A percentile compares a stretch with the other conserved stretches of the same genome.
Conservation (phyloP, 2,329 filamentous ascomycete species). For the Hawksworthiomyces lignivorus region DNA sequence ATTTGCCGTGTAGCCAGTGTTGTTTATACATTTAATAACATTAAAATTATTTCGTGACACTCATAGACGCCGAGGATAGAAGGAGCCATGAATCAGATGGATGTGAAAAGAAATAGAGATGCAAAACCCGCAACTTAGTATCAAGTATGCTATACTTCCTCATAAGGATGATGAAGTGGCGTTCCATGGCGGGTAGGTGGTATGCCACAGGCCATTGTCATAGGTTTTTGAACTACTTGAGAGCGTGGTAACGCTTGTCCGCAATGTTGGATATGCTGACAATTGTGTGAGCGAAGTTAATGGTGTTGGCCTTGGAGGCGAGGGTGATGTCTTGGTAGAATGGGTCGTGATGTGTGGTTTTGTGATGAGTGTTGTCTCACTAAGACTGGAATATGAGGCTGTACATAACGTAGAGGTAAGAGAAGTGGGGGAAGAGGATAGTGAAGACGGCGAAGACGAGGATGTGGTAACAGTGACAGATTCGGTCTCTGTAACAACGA, state of each 20-base stretch:
- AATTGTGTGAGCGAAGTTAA: neutral
- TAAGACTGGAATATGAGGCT: neutral
- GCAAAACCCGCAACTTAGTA: too few species aligned
- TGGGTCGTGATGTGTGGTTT: conserved; percentile 1
- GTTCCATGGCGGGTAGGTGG: conserved; percentile 37
- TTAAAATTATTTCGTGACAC: too few species aligned
- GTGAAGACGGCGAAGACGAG: neutral
- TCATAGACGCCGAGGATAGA: too few species aligned
- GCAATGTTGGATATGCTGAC: too few species aligned
- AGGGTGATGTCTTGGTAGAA: too few species aligned
- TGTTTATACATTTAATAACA: too few species aligned
- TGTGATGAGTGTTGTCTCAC: neutral
- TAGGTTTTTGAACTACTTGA: conserved; percentile 19
- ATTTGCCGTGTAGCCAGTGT: too few species aligned
- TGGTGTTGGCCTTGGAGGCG: too few species aligned
- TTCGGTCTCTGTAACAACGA: neutral
- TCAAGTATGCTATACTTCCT: too few species aligned
- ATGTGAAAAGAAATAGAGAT: too few species aligned
- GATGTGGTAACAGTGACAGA: neutral
- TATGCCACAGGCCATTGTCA: conserved; percentile 39
- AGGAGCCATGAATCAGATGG: too few species aligned
- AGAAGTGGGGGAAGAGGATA: neutral
- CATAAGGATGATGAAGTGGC: too few species aligned
- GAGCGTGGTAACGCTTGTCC: conserved; percentile 6
- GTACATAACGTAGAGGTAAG: neutral